phyloP scores from a whole-genome alignment of 441 rosid species.

The Croton laevigatus region DNA sequence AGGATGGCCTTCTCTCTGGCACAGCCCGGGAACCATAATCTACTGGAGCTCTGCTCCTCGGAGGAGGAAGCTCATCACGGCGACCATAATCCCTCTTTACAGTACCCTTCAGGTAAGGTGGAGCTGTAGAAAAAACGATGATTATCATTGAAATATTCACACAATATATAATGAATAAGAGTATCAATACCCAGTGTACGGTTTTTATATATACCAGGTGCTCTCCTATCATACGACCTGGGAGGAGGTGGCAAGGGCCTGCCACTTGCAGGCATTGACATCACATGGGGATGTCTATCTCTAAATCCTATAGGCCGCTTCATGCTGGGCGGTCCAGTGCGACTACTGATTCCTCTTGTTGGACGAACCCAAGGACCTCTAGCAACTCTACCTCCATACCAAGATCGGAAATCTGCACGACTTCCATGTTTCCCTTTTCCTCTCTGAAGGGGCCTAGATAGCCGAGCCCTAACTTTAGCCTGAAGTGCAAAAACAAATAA shows the following conservation, averaged over 20 bases:
- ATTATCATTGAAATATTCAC: conserved; percentile 4
- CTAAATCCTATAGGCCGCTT: conserved; percentile 60
- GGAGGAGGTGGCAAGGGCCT: conserved; percentile 63
- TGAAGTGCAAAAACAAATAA: conserved; percentile 25
- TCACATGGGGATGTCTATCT: conserved; percentile 73
- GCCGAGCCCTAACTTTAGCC: conserved; percentile 96
- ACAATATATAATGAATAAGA: not conserved
- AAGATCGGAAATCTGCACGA: conserved; percentile 60
- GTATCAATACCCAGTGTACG: not conserved
- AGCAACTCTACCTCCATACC: conserved; percentile 54
- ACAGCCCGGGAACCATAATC: conserved; percentile 75
- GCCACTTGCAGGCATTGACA: conserved; percentile 60
- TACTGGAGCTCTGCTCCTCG: conserved; percentile 64
- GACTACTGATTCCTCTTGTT: conserved; percentile 48
- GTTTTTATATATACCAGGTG: conserved; percentile 52
- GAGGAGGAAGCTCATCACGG: conserved; percentile 79
- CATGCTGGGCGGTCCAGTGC: conserved; percentile 48
- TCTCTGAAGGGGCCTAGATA: conserved; percentile 91
- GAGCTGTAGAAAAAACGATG: conserved; percentile 36
- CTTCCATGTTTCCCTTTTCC: conserved; percentile 61
- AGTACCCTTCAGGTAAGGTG: conserved; percentile 68
- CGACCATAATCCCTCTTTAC: conserved; percentile 77
- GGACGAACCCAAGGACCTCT: conserved; percentile 74
- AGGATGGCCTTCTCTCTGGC: conserved; percentile 67
- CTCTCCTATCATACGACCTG: conserved; percentile 83